A percentile compares a stretch with the other conserved stretches of the same genome.
These are phyloP conservation scores for Exophiala mesophila DNA, from an alignment of 2,329 filamentous ascomycete genomes.

Conservation along the genomic window DNA sequence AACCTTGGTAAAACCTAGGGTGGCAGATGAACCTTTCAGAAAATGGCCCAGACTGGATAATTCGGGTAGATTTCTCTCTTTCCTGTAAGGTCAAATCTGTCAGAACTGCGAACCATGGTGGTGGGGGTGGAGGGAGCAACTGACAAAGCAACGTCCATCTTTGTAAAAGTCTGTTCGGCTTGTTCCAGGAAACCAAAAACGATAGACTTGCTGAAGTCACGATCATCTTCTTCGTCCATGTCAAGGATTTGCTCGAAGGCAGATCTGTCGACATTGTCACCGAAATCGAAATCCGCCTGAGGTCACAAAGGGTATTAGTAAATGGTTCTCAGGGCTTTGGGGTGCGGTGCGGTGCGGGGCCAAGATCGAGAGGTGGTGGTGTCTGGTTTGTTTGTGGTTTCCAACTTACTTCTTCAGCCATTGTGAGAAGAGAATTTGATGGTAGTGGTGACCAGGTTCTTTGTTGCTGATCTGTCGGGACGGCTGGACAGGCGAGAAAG, in stretches of 20 bases:
- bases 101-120: constrained; percentile 1
- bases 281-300: constrained; percentile 51
- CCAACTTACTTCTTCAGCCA: constrained; percentile 21
- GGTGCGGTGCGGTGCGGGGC: background rate
- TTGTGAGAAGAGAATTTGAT: background rate
- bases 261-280: constrained; percentile 68
- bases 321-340: no score
- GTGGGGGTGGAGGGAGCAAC: constrained; percentile 8
- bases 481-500: no score
- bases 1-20: constrained; percentile 83
- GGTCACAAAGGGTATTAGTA: background rate
- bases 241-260: constrained; percentile 96
- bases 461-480: no score
- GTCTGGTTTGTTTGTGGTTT: no score
- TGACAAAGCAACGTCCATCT: constrained; percentile 80
- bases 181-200: constrained; percentile 92
- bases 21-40: constrained; percentile 94
- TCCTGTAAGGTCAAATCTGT: constrained; percentile 43
- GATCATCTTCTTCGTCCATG: constrained; percentile 88
- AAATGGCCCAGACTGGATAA: constrained; percentile 88
- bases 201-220: constrained; percentile 83
- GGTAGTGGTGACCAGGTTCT: no score
- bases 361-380: background rate
- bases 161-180: constrained; percentile 74
- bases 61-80: constrained; percentile 62